Evolutionary conservation across 2,329 filamentous ascomycete species (phyloP), one percentile per base, ranked within the genome.

Genomic region (Aspergillus ochraceoroseus): DNA sequence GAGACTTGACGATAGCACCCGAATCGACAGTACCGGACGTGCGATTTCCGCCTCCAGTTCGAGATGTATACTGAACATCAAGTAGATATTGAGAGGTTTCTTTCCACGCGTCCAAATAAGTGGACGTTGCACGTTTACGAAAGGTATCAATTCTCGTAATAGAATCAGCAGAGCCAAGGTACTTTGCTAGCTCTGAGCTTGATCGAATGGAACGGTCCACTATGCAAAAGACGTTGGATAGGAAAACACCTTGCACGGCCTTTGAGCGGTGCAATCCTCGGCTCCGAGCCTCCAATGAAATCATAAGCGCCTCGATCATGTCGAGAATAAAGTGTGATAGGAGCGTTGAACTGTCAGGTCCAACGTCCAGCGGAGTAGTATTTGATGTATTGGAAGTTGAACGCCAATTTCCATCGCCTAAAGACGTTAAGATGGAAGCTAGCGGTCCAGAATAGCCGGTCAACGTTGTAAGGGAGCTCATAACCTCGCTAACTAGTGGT

Each of bases 321-420:
- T 98, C 92, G 14, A 82, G 74, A 53, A 87, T 86, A 61, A 96
- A 98, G 61, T 94, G 82, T 1, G 85, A 83, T 54, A 98, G 88
- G 11, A 98, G 81, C 38, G 90, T 82, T 49, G 82, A 80, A 19
- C 89, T 89, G 58, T 96, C 89, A 3, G 89, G 88, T 9, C 85
- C 82, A 22, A 95, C 82, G 57, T 96, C 90, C 57, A 94, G 87
- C 0, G 86, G 72, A 36, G 82, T 85, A 0, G 84, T 82, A 13
- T 82, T 76, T 18, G 76, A 76, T 28, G 85, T 79, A 4, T 71
- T 72, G 5, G 76, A 78, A 3, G 75, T 75, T 7, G 77, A 76
- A 38, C 69, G 70, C 92, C 92, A 98, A 23, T 90, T 90, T 1
- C 89, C 88, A 55, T 96, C 89, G 12, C 92, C 92, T 7, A 98